Percentiles rank a stretch among this genome's conserved stretches.
phyloP scores from a whole-genome alignment of 2,329 filamentous ascomycete genomes.

The Colletotrichum spaethianum region DNA sequence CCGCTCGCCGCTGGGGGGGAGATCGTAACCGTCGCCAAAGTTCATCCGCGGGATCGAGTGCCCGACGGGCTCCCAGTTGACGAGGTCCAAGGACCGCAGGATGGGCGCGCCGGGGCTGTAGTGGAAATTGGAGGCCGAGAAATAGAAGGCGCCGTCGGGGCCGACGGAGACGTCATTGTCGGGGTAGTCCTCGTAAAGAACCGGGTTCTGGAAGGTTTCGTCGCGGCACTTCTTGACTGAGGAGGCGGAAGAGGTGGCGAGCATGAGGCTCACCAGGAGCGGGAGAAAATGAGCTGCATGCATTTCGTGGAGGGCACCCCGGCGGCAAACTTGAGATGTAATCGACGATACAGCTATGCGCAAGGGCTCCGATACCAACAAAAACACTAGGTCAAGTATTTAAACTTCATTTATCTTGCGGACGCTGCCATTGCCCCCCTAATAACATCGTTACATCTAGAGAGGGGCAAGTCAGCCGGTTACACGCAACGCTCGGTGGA shows the following conservation, averaged over 20 bases:
- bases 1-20: conserved; percentile 52
- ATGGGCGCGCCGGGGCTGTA: conserved; percentile 71
- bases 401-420: not conserved
- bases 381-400: not conserved
- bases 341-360: not conserved
- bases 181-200: conserved; percentile 69
- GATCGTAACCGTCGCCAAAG: conserved; percentile 64
- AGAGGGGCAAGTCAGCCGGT: conserved; percentile 10
- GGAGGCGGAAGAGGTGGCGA: not conserved
- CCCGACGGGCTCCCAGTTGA: conserved; percentile 63
- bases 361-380: not conserved
- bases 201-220: conserved; percentile 61
- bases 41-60: conserved; percentile 61
- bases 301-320: not conserved
- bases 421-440: not conserved
- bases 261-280: not conserved
- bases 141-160: conserved; percentile 66
- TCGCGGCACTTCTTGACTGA: conserved; percentile 1
- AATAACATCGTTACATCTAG: not conserved
- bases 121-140: conserved; percentile 69
- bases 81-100: conserved; percentile 68
- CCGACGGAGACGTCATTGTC: conserved; percentile 69
- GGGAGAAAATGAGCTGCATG: not conserved
- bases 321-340: not conserved
- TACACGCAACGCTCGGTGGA: conserved; percentile 4